Evolutionary conservation across 768 basidiomycete genomes (phyloP).

Genomic region (Multifurca ochricompacta): DNA sequence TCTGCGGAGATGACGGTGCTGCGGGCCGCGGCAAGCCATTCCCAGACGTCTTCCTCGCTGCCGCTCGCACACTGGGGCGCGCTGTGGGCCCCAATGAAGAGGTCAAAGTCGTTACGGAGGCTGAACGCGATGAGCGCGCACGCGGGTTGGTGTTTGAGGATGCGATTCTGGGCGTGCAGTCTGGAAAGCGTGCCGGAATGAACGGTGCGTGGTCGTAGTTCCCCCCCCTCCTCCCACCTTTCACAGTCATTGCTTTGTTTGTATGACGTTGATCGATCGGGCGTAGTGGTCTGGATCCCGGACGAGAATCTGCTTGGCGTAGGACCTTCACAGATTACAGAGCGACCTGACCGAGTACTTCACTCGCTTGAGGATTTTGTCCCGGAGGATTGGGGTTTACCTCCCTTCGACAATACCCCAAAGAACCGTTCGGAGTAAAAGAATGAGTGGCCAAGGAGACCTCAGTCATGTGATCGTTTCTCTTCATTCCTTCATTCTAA

Average conservation of each 20-base stretch:
- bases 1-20: slow-evolving; percentile 63
- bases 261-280: not conserved
- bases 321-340: slow-evolving; percentile 32
- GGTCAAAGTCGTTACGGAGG: slow-evolving; percentile 30
- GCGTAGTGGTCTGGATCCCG: slow-evolving; percentile 77
- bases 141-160: slow-evolving; percentile 82
- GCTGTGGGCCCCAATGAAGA: slow-evolving; percentile 44
- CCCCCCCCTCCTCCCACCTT: no score
- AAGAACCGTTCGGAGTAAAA: not conserved
- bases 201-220: slow-evolving; percentile 45
- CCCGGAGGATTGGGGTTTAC: slow-evolving; percentile 81
- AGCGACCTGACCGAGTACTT: slow-evolving; percentile 52
- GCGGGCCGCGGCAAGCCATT: slow-evolving; percentile 58
- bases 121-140: slow-evolving; percentile 40
- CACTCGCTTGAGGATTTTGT: slow-evolving; percentile 60
- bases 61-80: slow-evolving; percentile 54
- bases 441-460: no score
- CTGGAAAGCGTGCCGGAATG: slow-evolving; percentile 82
- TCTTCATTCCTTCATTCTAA: no score
- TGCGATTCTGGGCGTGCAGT: slow-evolving; percentile 65
- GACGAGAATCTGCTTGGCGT: slow-evolving; percentile 57
- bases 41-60: slow-evolving; percentile 74
- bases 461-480: no score
- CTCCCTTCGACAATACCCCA: slow-evolving; percentile 40
- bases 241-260: not conserved